phyloP scores from a whole-genome alignment of 495 filamentous ascomycete genomes.

The Neurospora sublineolata region DNA sequence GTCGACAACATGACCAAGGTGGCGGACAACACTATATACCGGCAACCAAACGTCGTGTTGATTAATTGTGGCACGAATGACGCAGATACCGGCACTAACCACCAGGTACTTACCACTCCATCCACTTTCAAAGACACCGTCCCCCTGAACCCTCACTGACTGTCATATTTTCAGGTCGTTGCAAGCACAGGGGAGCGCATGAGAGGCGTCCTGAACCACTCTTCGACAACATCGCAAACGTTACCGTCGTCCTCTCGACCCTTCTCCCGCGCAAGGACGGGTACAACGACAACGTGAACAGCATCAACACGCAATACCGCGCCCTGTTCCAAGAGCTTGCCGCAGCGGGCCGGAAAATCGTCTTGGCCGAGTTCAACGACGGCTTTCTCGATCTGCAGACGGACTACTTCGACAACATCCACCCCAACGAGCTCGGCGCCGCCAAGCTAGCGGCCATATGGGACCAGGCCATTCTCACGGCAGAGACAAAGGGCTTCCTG shows the following conservation, averaged over 20 bases:
- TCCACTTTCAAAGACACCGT: background rate
- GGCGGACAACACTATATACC: background rate
- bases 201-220: slow-evolving; percentile 11
- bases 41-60: slow-evolving; percentile 8
- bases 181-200: slow-evolving; percentile 6
- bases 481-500: too few species aligned
- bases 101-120: too few species aligned
- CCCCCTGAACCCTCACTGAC: background rate
- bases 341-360: background rate
- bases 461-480: too few species aligned
- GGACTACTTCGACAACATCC: background rate
- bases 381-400: background rate
- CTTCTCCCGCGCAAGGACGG: background rate
- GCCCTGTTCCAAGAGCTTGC: background rate
- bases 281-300: background rate
- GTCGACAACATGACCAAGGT: too few species aligned
- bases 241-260: slow-evolving; percentile 3
- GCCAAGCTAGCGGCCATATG: slow-evolving; percentile 20
- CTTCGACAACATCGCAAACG: background rate
- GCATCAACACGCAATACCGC: slow-evolving; percentile 2
- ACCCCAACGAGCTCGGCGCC: slow-evolving; percentile 14
- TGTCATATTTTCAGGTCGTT: background rate
- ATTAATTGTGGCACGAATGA: slow-evolving; percentile 11
- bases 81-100: background rate
- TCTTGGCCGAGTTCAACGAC: slow-evolving; percentile 1